A percentile compares a stretch with the other conserved stretches of the same genome.
phyloP scores from a whole-genome alignment of 139 green algal species.

The Deuterostichococcus epilithicus region DNA sequence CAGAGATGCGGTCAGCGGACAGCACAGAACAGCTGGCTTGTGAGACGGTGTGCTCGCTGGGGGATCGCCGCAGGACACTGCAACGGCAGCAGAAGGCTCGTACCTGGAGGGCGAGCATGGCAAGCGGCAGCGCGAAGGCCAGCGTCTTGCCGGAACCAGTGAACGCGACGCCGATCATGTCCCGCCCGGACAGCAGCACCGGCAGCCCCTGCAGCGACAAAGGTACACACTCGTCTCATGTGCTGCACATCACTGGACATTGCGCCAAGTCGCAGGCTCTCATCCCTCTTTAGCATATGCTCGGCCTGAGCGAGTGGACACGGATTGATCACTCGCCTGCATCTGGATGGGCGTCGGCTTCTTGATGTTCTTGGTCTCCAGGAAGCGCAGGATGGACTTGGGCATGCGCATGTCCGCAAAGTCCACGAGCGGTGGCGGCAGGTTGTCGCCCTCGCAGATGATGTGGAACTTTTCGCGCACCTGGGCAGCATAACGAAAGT shows the following conservation, averaged over 20 bases:
- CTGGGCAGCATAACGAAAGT: too few species aligned
- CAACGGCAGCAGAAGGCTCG: too few species aligned
- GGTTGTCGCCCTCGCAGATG: conserved; percentile 75
- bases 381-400: conserved; percentile 57
- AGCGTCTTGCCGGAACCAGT: conserved; percentile 97
- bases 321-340: conserved; percentile 36
- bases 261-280: too few species aligned
- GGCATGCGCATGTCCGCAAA: conserved; percentile 69
- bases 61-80: too few species aligned
- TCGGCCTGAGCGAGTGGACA: conserved; percentile 8
- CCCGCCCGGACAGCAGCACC: conserved; percentile 83
- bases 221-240: too few species aligned
- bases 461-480: conserved; percentile 89
- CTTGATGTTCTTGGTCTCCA: conserved; percentile 81
- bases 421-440: conserved; percentile 82
- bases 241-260: too few species aligned
- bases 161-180: conserved; percentile 99
- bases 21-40: not conserved
- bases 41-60: too few species aligned
- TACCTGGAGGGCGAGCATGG: conserved; percentile 83
- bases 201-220: conserved; percentile 78
- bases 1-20: not conserved
- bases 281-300: not conserved
- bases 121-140: conserved; percentile 88
- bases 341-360: conserved; percentile 95